Percentiles rank a stretch among this genome's conserved stretches.
phyloP scores from a whole-genome alignment of 176 grass and related monocot genomes.

The Aegilops umbellulata region DNA sequence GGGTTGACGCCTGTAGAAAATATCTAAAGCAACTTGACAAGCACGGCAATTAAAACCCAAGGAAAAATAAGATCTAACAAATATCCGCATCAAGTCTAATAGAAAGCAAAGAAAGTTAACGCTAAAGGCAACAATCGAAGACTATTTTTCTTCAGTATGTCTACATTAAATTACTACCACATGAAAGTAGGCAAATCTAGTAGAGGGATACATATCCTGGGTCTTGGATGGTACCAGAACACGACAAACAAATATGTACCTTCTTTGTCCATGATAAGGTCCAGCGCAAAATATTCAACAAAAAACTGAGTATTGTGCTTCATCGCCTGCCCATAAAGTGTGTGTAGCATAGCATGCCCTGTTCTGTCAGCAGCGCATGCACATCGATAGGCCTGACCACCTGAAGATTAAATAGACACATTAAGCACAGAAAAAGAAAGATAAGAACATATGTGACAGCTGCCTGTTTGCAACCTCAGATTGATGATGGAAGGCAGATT shows the following conservation, averaged over 20 bases:
- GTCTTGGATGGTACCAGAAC: background rate
- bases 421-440: background rate
- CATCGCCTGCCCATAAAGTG: constrained; percentile 96
- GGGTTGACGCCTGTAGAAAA: background rate
- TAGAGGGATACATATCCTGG: background rate
- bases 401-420: constrained; percentile 10
- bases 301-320: constrained; percentile 99
- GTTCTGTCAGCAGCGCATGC: constrained; percentile 83
- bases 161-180: background rate
- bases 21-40: constrained; percentile 7
- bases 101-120: constrained; percentile 2
- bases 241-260: constrained; percentile 37
- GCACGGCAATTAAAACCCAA: background rate
- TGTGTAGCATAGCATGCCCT: constrained; percentile 94
- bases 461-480: constrained; percentile 4
- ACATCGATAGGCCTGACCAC: constrained; percentile 20
- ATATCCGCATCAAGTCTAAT: background rate
- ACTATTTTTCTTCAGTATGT: background rate
- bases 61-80: background rate
- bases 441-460: constrained; percentile 17
- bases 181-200: constrained; percentile 8
- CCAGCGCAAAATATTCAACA: constrained; percentile 68
- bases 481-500: background rate
- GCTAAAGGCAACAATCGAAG: background rate
- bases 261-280: constrained; percentile 67